phyloP scores from a whole-genome alignment of 2,329 filamentous ascomycete species.

The Neobulgaria alba region DNA sequence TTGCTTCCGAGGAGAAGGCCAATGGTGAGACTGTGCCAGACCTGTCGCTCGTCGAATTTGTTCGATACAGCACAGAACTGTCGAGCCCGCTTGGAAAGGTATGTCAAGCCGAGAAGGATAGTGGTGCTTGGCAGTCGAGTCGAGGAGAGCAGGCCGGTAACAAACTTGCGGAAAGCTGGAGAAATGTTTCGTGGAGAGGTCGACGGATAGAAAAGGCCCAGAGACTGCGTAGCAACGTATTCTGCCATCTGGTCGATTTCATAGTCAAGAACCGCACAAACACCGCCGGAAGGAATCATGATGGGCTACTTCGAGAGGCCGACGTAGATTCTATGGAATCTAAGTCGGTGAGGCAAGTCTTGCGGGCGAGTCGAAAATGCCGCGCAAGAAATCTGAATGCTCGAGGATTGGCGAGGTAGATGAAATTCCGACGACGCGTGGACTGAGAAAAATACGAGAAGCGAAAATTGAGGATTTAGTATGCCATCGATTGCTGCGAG shows the following conservation, averaged over 20 bases:
- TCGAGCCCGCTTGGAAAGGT: constrained; percentile 56
- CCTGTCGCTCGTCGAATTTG: constrained; percentile 42
- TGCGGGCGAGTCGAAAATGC: background rate
- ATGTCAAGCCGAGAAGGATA: constrained; percentile 62
- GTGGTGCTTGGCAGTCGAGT: constrained; percentile 64
- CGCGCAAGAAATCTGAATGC: background rate
- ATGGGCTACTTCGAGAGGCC: constrained; percentile 14
- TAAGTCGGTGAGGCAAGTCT: background rate
- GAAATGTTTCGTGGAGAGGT: constrained; percentile 43
- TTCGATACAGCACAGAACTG: constrained; percentile 39
- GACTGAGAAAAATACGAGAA: background rate
- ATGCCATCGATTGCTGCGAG: background rate
- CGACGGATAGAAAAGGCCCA: constrained; percentile 56
- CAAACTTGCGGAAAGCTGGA: constrained; percentile 64
- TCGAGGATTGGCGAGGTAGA: background rate
- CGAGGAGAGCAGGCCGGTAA: constrained; percentile 62
- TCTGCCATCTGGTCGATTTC: constrained; percentile 72
- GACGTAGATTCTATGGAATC: background rate
- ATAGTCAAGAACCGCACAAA: constrained; percentile 67
- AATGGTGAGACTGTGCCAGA: constrained; percentile 63
- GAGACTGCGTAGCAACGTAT: constrained; percentile 65
- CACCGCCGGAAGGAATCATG: constrained; percentile 44
- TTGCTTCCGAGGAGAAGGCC: constrained; percentile 65
- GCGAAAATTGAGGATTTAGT: background rate
- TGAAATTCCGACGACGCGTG: background rate